phyloP scores from a whole-genome alignment of 805 yeast genomes.

The Candida ipomoeae region DNA sequence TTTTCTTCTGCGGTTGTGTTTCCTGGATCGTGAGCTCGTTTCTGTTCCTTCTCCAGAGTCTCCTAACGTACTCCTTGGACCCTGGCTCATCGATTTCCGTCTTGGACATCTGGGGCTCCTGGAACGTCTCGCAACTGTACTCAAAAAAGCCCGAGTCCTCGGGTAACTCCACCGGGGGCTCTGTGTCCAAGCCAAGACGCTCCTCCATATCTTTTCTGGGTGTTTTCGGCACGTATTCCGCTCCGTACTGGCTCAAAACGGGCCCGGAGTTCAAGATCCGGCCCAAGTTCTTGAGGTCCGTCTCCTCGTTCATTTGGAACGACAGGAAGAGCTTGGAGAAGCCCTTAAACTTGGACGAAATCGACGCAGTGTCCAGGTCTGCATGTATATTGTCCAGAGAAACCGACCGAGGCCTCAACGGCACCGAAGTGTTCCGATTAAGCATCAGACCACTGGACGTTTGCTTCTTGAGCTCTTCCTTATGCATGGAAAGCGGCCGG shows the following conservation, averaged over 20 bases:
- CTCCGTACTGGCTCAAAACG: conserved; percentile 32
- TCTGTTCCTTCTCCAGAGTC: conserved; percentile 86
- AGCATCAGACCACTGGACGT: conserved; percentile 22
- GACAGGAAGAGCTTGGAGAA: conserved; percentile 34
- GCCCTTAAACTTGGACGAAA: conserved; percentile 31
- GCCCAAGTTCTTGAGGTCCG: conserved; percentile 34
- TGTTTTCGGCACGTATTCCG: conserved; percentile 52
- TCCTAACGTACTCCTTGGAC: conserved; percentile 72
- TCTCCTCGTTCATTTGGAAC: conserved; percentile 39
- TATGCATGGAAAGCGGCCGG: conserved; percentile 18
- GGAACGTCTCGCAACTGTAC: conserved; percentile 85
- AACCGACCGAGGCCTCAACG: conserved; percentile 26
- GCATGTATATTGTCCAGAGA: conserved; percentile 25
- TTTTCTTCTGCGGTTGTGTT: conserved; percentile 84
- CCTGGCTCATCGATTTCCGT: conserved; percentile 90
- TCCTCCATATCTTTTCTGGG: conserved; percentile 47
- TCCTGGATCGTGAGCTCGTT: conserved; percentile 82
- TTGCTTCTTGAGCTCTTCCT: conserved; percentile 15
- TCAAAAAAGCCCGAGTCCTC: conserved; percentile 62
- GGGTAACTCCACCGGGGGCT: conserved; percentile 36
- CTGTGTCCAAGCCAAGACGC: conserved; percentile 29
- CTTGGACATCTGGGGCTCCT: conserved; percentile 90
- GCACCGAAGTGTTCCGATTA: conserved; percentile 25
- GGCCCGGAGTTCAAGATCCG: conserved; percentile 37
- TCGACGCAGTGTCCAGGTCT: conserved; percentile 28